These are phyloP conservation scores for Aspergillus latus DNA, from an alignment of 2,329 filamentous ascomycete genomes.

Conservation along the genomic window DNA sequence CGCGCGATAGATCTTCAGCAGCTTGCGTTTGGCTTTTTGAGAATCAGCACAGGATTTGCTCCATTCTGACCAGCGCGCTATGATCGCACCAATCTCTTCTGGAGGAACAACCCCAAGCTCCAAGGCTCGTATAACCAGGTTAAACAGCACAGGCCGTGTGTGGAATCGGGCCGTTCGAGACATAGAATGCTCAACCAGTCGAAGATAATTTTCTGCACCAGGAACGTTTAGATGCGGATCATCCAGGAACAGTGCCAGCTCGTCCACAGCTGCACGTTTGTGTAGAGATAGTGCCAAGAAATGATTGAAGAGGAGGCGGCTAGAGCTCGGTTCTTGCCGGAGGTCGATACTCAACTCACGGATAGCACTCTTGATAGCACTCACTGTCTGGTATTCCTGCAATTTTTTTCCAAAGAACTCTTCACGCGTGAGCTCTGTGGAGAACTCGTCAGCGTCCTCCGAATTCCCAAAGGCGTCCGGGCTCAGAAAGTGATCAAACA, in stretches of 20 bases:
- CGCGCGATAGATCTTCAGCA: slow-evolving; percentile 26
- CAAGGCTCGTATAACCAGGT: slow-evolving; percentile 31
- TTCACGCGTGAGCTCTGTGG: slow-evolving; percentile 10
- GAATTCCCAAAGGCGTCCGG: slow-evolving; percentile 8
- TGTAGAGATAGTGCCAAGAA: slow-evolving; percentile 26
- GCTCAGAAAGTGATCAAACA: slow-evolving; percentile 22
- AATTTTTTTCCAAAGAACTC: slow-evolving; percentile 23
- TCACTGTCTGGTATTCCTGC: slow-evolving; percentile 22
- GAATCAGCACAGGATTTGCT: slow-evolving; percentile 17
- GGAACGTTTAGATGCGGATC: slow-evolving; percentile 38
- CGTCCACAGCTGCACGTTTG: slow-evolving; percentile 16
- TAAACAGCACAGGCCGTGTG: slow-evolving; percentile 26
- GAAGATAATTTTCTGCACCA: slow-evolving; percentile 37
- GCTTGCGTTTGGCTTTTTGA: slow-evolving; percentile 15
- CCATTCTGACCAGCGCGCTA: slow-evolving; percentile 28
- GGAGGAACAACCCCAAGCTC: slow-evolving; percentile 37
- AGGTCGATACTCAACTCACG: slow-evolving; percentile 34
- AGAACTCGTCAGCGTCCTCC: background rate
- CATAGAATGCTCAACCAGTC: slow-evolving; percentile 29
- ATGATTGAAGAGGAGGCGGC: slow-evolving; percentile 36
- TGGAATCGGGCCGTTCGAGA: slow-evolving; percentile 19
- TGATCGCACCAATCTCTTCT: slow-evolving; percentile 34
- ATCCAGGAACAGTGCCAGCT: slow-evolving; percentile 35
- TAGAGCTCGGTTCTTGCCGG: slow-evolving; percentile 35
- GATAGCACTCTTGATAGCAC: slow-evolving; percentile 32